Conservation (phyloP, 345 rosid species). For the Litchi chinensis region DNA sequence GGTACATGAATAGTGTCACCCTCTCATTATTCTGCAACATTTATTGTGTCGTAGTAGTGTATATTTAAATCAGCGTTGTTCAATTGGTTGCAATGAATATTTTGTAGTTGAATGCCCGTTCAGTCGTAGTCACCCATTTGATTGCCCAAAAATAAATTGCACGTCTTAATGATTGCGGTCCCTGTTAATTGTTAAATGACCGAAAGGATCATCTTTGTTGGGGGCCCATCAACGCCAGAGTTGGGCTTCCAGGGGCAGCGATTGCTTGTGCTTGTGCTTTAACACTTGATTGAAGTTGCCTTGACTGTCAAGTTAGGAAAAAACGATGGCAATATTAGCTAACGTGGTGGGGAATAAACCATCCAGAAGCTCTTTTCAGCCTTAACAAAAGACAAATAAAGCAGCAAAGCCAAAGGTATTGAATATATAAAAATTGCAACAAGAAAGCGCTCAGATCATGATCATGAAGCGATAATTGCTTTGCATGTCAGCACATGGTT, state of each 20-base stretch:
- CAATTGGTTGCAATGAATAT: background rate
- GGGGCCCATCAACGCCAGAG: background rate
- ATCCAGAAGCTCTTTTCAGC: background rate
- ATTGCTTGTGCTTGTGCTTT: conserved; percentile 3
- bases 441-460: background rate
- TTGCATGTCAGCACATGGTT: conserved; percentile 9
- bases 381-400: conserved; percentile 18
- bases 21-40: background rate
- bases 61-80: background rate
- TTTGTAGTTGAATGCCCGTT: background rate
- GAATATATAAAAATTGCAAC: background rate
- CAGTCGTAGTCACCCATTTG: background rate
- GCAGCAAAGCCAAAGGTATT: background rate
- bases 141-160: background rate
- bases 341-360: conserved; percentile 9
- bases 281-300: background rate
- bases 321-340: background rate
- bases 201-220: background rate
- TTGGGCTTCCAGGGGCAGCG: background rate
- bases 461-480: background rate
- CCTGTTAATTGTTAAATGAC: too few relatives aligned
- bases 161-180: background rate
- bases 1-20: background rate
- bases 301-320: background rate
- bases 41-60: background rate